A percentile compares a stretch with the other conserved stretches of the same genome.
Evolutionary conservation across 78 protist species (phyloP).

Genomic region (Dictyostelium capitatum): DNA sequence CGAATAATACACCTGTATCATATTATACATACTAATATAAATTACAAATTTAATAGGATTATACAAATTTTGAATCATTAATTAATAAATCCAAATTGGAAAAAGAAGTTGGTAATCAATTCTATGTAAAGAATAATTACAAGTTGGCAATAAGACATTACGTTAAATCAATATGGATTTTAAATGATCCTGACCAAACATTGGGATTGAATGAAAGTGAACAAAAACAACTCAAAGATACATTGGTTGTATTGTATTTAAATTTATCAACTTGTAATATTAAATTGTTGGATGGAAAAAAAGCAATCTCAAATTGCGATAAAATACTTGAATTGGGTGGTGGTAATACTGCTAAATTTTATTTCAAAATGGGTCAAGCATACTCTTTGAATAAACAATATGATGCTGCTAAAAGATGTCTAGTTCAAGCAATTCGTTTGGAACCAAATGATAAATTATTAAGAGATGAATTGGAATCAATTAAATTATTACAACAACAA

Average conservation of each 20-base stretch:
- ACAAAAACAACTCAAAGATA: conserved; percentile 14
- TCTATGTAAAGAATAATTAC: conserved; percentile 9
- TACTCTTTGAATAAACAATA: conserved; percentile 65
- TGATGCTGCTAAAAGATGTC: conserved; percentile 57
- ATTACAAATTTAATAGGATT: neutral
- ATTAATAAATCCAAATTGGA: conserved; percentile 28
- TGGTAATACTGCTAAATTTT: conserved; percentile 58
- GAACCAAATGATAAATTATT: conserved; percentile 55
- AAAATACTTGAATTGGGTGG: conserved; percentile 54
- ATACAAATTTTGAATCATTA: neutral
- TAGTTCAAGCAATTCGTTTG: conserved; percentile 72
- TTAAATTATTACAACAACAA: conserved; percentile 33
- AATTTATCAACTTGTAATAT: conserved; percentile 66
- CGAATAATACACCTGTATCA: neutral
- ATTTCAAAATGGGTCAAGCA: conserved; percentile 73
- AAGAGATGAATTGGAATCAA: conserved; percentile 63
- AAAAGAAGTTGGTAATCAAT: conserved; percentile 59
- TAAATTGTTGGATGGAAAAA: conserved; percentile 60
- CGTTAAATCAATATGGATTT: conserved; percentile 64
- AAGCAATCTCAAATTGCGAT: conserved; percentile 65
- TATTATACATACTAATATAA: neutral
- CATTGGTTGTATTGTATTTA: conserved; percentile 55
- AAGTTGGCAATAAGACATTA: conserved; percentile 56
- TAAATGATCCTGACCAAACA: conserved; percentile 38
- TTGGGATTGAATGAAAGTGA: neutral